phyloP scores from a whole-genome alignment of 805 yeast genomes.

The Soucietia sequanensis region DNA sequence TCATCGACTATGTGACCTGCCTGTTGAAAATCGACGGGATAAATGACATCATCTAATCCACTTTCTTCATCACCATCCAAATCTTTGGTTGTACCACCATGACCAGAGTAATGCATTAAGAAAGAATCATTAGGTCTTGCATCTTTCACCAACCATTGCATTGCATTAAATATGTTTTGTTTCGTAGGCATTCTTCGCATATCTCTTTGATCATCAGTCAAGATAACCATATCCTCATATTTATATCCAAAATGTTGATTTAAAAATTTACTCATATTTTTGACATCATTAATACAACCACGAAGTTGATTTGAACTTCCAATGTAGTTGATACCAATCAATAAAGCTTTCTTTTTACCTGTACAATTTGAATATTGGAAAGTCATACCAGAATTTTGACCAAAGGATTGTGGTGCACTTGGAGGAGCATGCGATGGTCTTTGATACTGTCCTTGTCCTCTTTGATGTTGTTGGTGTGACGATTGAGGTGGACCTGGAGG shows the following conservation, averaged over 20 bases:
- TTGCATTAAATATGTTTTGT: constrained; percentile 35
- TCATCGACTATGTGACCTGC: constrained; percentile 36
- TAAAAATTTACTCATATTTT: constrained; percentile 34
- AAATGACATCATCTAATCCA: constrained; percentile 36
- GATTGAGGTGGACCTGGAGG: constrained; percentile 8
- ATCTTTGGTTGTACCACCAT: constrained; percentile 37
- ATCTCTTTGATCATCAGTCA: constrained; percentile 36
- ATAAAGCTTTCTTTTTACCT: constrained; percentile 36
- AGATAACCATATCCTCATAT: constrained; percentile 37
- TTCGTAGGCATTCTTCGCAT: constrained; percentile 30
- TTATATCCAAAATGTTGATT: constrained; percentile 27
- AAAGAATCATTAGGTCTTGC: constrained; percentile 40
- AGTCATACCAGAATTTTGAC: constrained; percentile 33
- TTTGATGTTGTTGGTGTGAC: constrained; percentile 4
- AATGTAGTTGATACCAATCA: constrained; percentile 36
- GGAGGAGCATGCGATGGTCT: constrained; percentile 24
- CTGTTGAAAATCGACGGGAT: constrained; percentile 35
- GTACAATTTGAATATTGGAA: constrained; percentile 39
- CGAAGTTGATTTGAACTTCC: constrained; percentile 29
- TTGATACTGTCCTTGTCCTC: constrained; percentile 5
- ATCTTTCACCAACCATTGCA: constrained; percentile 38
- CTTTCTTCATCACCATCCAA: constrained; percentile 37
- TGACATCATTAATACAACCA: constrained; percentile 41
- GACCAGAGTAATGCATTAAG: constrained; percentile 41
- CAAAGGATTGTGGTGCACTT: constrained; percentile 34